Percentiles rank a stretch among this genome's conserved stretches.
Evolutionary conservation across 345 rosid species (phyloP).

Genomic region (Eucalyptus sideroxylon): DNA sequence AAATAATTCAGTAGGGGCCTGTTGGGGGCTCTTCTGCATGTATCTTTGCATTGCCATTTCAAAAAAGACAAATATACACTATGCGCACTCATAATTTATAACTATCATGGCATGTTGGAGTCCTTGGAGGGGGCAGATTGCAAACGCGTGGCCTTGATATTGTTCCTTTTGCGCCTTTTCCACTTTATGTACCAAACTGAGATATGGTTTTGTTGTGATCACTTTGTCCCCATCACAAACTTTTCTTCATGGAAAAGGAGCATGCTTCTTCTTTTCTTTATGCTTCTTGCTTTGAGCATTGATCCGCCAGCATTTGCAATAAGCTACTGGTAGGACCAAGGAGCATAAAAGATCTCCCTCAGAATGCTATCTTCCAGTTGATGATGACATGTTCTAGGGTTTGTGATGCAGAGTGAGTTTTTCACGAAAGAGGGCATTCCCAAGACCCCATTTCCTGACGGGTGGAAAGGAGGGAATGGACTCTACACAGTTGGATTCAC

Average conservation of each 20-base stretch:
- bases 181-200: background rate
- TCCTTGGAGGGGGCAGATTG: background rate
- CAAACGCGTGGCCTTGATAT: background rate
- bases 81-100: background rate
- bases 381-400: background rate
- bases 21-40: background rate
- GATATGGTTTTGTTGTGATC: background rate
- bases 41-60: background rate
- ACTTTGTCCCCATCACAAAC: background rate
- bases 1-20: background rate
- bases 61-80: background rate
- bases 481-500: slow-evolving; percentile 85
- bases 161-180: background rate
- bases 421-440: slow-evolving; percentile 88
- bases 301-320: background rate
- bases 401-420: slow-evolving; percentile 19
- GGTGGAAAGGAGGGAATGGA: slow-evolving; percentile 78
- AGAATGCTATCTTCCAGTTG: background rate
- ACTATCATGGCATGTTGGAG: background rate
- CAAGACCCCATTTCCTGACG: slow-evolving; percentile 56
- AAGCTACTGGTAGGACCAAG: background rate
- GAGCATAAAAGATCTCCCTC: background rate
- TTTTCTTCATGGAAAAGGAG: background rate
- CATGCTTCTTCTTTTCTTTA: background rate
- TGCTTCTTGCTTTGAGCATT: background rate